phyloP scores from a whole-genome alignment of 768 basidiomycete species.

The Zangia roseola region DNA sequence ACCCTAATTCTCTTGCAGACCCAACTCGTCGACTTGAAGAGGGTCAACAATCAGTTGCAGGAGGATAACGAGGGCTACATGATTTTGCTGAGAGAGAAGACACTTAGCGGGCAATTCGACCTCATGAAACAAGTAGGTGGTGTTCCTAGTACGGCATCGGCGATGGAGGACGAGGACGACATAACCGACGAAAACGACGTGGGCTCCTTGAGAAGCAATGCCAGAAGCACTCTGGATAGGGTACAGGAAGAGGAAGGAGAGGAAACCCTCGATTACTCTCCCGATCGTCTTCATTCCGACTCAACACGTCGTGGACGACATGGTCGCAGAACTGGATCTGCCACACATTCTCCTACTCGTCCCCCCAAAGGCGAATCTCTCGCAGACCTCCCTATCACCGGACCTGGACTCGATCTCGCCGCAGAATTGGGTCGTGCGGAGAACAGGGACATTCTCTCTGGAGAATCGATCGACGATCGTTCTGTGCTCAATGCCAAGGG shows the following conservation, averaged over 20 bases:
- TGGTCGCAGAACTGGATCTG: conserved; percentile 55
- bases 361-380: conserved; percentile 72
- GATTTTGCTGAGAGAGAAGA: conserved; percentile 88
- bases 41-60: conserved; percentile 83
- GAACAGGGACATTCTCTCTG: conserved; percentile 77
- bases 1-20: conserved; percentile 82
- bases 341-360: conserved; percentile 43
- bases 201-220: conserved; percentile 55
- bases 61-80: conserved; percentile 98
- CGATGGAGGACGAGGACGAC: conserved; percentile 33
- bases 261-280: conserved; percentile 41
- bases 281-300: conserved; percentile 38
- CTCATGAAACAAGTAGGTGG: conserved; percentile 66
- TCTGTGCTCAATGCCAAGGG: conserved; percentile 42
- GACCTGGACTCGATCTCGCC: conserved; percentile 86
- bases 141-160: conserved; percentile 39
- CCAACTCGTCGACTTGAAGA: conserved; percentile 83
- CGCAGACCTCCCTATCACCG: conserved; percentile 83
- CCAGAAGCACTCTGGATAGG: conserved; percentile 58
- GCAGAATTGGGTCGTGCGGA: conserved; percentile 91
- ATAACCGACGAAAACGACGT: conserved; percentile 43
- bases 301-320: conserved; percentile 44
- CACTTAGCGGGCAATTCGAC: conserved; percentile 85
- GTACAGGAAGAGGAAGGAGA: conserved; percentile 52
- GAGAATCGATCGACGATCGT: conserved; percentile 51